Percentiles rank a stretch among this genome's conserved stretches.
Evolutionary conservation across 352 stramenopile genomes (phyloP).

Genomic region (Pythium brassicae): DNA sequence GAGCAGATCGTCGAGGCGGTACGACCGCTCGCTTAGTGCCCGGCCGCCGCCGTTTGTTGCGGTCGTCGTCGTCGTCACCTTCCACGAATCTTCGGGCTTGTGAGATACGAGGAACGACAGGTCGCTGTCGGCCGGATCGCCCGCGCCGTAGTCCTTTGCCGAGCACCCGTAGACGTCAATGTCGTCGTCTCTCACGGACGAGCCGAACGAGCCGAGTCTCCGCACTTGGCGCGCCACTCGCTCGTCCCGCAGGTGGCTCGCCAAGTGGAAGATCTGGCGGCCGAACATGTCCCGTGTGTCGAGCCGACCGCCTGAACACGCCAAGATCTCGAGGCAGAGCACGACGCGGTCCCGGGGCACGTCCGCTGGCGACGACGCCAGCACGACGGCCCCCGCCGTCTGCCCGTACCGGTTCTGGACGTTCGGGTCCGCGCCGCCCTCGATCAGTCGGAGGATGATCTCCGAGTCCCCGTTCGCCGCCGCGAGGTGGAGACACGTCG

Average conservation of each 20-base stretch:
- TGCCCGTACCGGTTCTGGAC: constrained; percentile 68
- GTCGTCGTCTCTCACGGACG: constrained; percentile 13
- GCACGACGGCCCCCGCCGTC: constrained; percentile 46
- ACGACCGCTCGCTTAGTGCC: constrained; percentile 16
- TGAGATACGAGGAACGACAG: constrained; percentile 22
- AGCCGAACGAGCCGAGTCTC: constrained; percentile 22
- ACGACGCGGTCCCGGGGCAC: constrained; percentile 21
- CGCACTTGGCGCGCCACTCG: constrained; percentile 25
- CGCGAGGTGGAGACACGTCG: constrained; percentile 74
- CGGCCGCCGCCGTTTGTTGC: constrained; percentile 1
- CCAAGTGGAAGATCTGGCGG: constrained; percentile 49
- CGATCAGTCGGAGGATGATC: constrained; percentile 52
- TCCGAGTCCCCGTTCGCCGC: constrained; percentile 30
- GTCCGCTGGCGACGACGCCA: constrained; percentile 24
- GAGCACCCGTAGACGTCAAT: constrained; percentile 69
- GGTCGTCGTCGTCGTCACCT: neutral
- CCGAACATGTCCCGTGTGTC: constrained; percentile 67
- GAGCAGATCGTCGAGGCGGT: constrained; percentile 29
- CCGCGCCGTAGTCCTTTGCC: constrained; percentile 45
- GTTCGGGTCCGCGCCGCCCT: constrained; percentile 54
- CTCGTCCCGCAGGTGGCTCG: constrained; percentile 34
- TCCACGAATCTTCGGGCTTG: constrained; percentile 25
- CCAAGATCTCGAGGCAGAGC: constrained; percentile 51
- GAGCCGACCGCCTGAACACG: constrained; percentile 35
- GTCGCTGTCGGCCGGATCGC: constrained; percentile 21